These are phyloP conservation scores for Fraxinus paxiana DNA, from an alignment of 305 asterid genomes.

Conservation along the genomic window DNA sequence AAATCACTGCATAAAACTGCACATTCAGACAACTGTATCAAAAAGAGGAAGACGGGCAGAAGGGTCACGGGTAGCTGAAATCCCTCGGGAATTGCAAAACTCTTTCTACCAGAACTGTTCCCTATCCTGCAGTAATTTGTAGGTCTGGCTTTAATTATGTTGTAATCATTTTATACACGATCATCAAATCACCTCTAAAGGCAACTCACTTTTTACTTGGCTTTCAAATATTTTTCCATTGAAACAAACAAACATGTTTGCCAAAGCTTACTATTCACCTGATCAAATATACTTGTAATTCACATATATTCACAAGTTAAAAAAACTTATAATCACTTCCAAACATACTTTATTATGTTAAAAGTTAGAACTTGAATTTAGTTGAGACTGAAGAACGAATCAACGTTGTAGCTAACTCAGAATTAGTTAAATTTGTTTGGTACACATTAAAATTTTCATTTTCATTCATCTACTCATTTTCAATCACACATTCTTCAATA, in stretches of 20 bases:
- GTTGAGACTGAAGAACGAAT: background rate
- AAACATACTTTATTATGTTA: background rate
- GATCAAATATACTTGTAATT: background rate
- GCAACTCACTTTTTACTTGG: conserved; percentile 39
- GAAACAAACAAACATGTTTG: background rate
- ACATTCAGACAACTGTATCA: background rate
- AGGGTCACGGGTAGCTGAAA: conserved; percentile 14
- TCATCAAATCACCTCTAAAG: conserved; percentile 31
- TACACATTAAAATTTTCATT: too few relatives aligned
- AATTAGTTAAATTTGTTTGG: background rate
- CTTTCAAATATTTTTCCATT: background rate
- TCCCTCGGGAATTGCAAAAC: conserved; percentile 10
- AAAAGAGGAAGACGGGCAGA: background rate
- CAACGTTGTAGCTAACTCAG: background rate
- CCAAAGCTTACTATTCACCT: background rate
- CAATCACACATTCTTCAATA: too few relatives aligned
- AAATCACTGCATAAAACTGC: background rate
- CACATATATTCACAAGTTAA: background rate
- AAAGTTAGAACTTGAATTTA: background rate
- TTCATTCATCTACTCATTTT: too few relatives aligned
- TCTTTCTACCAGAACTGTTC: background rate
- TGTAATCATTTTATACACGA: conserved; percentile 56
- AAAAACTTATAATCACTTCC: background rate
- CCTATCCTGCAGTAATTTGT: background rate
- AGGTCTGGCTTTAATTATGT: conserved; percentile 40